These are phyloP conservation scores for Lentinula detonsa DNA, from an alignment of 768 basidiomycete genomes.

Conservation along the genomic window DNA sequence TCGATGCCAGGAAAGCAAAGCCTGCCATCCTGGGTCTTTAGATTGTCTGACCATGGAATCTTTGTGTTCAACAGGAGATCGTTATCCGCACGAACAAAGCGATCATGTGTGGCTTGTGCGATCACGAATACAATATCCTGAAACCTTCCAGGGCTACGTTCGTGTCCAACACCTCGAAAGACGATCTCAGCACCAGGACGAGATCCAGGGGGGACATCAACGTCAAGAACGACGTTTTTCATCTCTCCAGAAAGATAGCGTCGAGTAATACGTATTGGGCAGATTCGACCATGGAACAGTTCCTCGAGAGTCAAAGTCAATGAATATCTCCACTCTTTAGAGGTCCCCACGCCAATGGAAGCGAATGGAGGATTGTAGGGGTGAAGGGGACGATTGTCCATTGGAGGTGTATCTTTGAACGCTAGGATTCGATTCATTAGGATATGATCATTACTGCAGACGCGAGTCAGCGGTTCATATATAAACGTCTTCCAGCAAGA, in stretches of 20 bases:
- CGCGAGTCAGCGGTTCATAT: neutral
- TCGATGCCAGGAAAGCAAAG: conserved; percentile 53
- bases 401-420: neutral
- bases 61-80: conserved; percentile 51
- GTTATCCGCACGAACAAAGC: conserved; percentile 50
- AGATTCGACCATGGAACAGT: conserved; percentile 48
- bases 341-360: conserved; percentile 33
- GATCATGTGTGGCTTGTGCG: conserved; percentile 50
- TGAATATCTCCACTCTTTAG: conserved; percentile 65
- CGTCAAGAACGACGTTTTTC: conserved; percentile 50
- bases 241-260: conserved; percentile 40
- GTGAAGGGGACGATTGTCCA: conserved; percentile 10
- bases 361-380: conserved; percentile 32
- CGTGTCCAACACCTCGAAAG: conserved; percentile 63
- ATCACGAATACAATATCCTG: conserved; percentile 68
- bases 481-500: neutral
- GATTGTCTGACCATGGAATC: conserved; percentile 48
- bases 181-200: conserved; percentile 53
- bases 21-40: conserved; percentile 40
- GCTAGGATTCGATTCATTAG: conserved; percentile 1
- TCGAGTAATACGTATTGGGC: conserved; percentile 56
- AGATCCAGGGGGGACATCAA: conserved; percentile 59
- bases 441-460: neutral
- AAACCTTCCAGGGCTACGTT: conserved; percentile 45
- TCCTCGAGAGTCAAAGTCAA: conserved; percentile 58